These are phyloP conservation scores for Physocladia obscura DNA, from an alignment of 192 early-diverging fungal species.

Conservation along the genomic window DNA sequence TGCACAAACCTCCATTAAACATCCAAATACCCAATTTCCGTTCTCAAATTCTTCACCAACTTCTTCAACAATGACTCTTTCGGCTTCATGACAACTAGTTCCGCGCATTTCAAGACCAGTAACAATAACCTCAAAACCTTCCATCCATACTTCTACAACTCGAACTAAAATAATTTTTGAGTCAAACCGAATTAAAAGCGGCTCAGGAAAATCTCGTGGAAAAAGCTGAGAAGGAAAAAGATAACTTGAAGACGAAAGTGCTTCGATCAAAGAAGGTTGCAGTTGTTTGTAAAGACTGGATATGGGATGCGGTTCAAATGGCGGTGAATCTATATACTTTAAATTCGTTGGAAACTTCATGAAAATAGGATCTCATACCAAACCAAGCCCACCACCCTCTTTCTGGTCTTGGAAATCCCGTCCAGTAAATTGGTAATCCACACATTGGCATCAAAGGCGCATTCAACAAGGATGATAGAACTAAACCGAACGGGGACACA, in stretches of 20 bases:
- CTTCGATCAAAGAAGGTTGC: conserved; percentile 32
- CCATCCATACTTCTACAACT: conserved; percentile 37
- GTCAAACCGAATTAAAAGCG: conserved; percentile 35
- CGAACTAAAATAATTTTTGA: conserved; percentile 38
- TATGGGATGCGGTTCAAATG: conserved; percentile 26
- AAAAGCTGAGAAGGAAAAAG: conserved; percentile 7
- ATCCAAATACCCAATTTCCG: conserved; percentile 13
- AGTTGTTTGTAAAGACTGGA: conserved; percentile 35
- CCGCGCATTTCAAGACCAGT: conserved; percentile 42
- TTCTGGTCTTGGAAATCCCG: conserved; percentile 41
- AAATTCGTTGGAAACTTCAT: background rate
- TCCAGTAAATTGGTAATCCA: conserved; percentile 43
- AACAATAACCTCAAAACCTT: conserved; percentile 32
- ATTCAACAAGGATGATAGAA: conserved; percentile 21
- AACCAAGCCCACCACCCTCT: conserved; percentile 37
- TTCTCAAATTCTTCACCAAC: conserved; percentile 27
- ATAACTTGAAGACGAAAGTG: conserved; percentile 3
- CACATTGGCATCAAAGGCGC: conserved; percentile 40
- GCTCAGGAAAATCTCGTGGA: conserved; percentile 10
- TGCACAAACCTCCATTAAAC: conserved; percentile 5
- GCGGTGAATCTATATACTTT: background rate
- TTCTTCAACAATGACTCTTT: conserved; percentile 40
- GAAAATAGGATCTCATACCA: conserved; percentile 21
- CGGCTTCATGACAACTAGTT: conserved; percentile 47
- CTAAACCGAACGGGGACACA: conserved; percentile 10